phyloP scores from a whole-genome alignment of 2,329 filamentous ascomycete genomes.

The Colletotrichum cereale region DNA sequence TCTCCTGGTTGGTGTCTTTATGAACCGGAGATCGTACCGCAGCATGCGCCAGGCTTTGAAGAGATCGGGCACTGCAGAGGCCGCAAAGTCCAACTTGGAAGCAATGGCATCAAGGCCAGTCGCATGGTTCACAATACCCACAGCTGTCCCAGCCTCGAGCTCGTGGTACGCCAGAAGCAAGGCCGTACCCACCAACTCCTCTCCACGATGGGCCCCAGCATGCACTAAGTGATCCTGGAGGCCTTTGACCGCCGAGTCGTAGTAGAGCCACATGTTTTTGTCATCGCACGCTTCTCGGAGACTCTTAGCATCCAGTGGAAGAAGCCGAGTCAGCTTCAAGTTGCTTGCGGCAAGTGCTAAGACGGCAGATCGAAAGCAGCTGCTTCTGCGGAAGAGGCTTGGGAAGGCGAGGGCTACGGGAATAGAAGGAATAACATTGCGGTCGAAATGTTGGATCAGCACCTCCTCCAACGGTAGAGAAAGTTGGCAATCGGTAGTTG shows the following conservation, averaged over 20 bases:
- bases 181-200: conserved; percentile 29
- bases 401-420: conserved; percentile 27
- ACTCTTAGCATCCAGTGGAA: conserved; percentile 5
- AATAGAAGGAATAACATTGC: conserved; percentile 15
- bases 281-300: conserved; percentile 13
- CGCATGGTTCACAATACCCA: conserved; percentile 25
- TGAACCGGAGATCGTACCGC: conserved; percentile 23
- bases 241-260: conserved; percentile 23
- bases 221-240: conserved; percentile 11
- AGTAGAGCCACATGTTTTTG: conserved; percentile 19
- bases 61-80: conserved; percentile 8
- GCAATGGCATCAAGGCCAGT: conserved; percentile 27
- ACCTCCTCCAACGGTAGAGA: conserved; percentile 21
- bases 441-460: conserved; percentile 28
- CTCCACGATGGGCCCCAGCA: neutral
- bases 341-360: conserved; percentile 30
- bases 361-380: conserved; percentile 24
- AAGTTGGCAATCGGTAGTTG: conserved; percentile 5
- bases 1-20: conserved; percentile 8
- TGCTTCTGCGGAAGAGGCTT: conserved; percentile 18
- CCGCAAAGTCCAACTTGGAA: conserved; percentile 24
- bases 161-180: conserved; percentile 31
- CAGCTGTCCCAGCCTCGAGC: conserved; percentile 21
- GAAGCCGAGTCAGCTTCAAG: neutral
- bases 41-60: conserved; percentile 37